Evolutionary conservation across 345 rosid genomes (phyloP), one percentile per base, ranked within the genome.

Genomic region (Arabidopsis arenosa): DNA sequence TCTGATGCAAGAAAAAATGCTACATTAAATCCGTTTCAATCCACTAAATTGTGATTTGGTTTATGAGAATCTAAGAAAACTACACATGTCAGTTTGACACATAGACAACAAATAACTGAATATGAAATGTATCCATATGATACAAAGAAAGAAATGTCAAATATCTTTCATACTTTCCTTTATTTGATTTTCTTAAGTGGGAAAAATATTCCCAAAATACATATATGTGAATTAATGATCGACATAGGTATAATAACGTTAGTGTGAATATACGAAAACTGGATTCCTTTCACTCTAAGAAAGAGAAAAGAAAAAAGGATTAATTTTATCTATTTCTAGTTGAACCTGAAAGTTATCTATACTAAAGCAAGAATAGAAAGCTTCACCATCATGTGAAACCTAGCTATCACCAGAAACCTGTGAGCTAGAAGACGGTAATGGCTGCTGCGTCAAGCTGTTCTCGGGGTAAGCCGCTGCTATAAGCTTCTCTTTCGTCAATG

Each of bases 401-500:
- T 63, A 72, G 0, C 51, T 23, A 58, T 66, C 73, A 59, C 73
- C 73, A 71, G 81, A 78, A 17, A 72, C 76, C 72, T 44, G 75
- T 85, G 88, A 85, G 40, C 85, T 87, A 74, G 70, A 76, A 13
- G 88, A 82, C 54, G 95, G 88, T 79, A 83, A 72, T 78, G 90
- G 80, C 82, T 86, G 80, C 80, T 87, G 83, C 53, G 66, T 72
- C 14, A 87, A 75, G 80, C 72, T 84, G 6, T 83, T 78, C 66
- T 86, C 88, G 0, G 70, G 79, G 49, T 86, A 67, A 74, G 86
- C 83, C 9, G 86, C 90, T 2, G 93, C 97, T 73, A 87, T 80
- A 73, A 95, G 74, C 82, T 88, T 90, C 79, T 95, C 99, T 85
- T 84, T 95, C 9, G 93, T 90, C 67, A 95, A 79, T 79, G 88